phyloP scores from a whole-genome alignment of 2,329 filamentous ascomycete genomes.

The Coniochaeta sp. region DNA sequence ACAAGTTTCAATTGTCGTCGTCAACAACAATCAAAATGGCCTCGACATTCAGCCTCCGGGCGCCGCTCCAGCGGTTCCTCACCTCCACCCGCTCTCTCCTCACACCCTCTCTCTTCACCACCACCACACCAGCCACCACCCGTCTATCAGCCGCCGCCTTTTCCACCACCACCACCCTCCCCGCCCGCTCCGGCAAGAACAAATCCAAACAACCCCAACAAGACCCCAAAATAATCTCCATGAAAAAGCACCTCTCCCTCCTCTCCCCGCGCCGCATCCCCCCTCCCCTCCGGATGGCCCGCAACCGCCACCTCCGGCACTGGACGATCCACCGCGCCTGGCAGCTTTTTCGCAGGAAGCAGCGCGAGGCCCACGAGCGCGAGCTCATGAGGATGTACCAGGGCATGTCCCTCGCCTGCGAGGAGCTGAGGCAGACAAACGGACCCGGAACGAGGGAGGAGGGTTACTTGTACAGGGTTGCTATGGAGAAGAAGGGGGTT shows the following conservation, averaged over 20 bases:
- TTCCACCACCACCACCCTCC: background rate
- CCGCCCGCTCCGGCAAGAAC: constrained; percentile 7
- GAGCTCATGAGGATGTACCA: constrained; percentile 76
- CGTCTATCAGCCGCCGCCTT: background rate
- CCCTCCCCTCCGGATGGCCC: constrained; percentile 77
- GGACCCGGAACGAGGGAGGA: constrained; percentile 51
- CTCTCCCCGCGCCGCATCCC: constrained; percentile 27
- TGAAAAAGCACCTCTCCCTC: constrained; percentile 24
- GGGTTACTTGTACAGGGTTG: constrained; percentile 75
- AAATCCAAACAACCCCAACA: constrained; percentile 7
- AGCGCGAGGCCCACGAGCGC: constrained; percentile 54
- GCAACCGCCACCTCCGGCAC: constrained; percentile 81
- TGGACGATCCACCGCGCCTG: constrained; percentile 99
- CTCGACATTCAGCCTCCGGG: background rate
- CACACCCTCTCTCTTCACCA: background rate
- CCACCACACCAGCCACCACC: background rate
- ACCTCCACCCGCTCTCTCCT: background rate
- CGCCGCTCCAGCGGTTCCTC: background rate
- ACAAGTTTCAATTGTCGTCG: too few species aligned
- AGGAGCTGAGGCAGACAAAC: constrained; percentile 63
- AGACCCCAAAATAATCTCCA: constrained; percentile 25
- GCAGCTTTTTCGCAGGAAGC: constrained; percentile 69
- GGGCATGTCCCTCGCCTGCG: constrained; percentile 77
- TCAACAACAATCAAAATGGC: background rate
- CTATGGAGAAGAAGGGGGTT: constrained; percentile 85